phyloP scores from a whole-genome alignment of 2,329 filamentous ascomycete species.

The Myriangium duriaei region DNA sequence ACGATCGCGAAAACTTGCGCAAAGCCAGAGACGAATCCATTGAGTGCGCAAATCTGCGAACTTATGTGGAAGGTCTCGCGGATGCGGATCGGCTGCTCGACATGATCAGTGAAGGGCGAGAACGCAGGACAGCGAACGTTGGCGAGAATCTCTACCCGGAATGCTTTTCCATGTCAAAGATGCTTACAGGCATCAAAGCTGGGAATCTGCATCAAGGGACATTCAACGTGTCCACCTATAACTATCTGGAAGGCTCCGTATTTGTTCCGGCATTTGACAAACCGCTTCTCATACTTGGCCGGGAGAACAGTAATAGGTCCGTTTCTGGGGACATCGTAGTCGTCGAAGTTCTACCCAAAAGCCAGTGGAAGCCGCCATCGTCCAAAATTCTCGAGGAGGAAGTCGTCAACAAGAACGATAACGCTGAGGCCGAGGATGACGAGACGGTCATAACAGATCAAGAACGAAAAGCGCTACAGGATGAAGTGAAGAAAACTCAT shows the following conservation, averaged over 20 bases:
- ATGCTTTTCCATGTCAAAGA: constrained; percentile 76
- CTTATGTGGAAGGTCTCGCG: constrained; percentile 75
- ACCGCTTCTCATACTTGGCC: constrained; percentile 71
- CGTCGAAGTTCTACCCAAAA: constrained; percentile 80
- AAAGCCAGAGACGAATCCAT: constrained; percentile 69
- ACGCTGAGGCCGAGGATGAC: constrained; percentile 67
- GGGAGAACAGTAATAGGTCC: constrained; percentile 91
- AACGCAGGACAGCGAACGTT: constrained; percentile 50
- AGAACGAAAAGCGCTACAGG: constrained; percentile 75
- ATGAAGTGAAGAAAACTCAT: constrained; percentile 80
- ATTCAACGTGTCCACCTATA: constrained; percentile 95
- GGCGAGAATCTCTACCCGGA: constrained; percentile 75
- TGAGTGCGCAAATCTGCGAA: constrained; percentile 49
- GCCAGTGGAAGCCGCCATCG: constrained; percentile 94
- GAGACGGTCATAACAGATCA: constrained; percentile 72
- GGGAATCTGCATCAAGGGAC: constrained; percentile 85
- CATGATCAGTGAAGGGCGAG: constrained; percentile 76
- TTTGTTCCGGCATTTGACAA: constrained; percentile 85
- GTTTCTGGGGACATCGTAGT: constrained; percentile 88
- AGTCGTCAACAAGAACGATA: constrained; percentile 80
- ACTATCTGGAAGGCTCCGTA: constrained; percentile 89
- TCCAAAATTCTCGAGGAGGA: constrained; percentile 95
- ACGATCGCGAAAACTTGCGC: constrained; percentile 75
- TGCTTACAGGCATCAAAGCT: constrained; percentile 86
- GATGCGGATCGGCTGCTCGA: constrained; percentile 78